Percentiles rank a stretch among this genome's conserved stretches.
phyloP scores from a whole-genome alignment of 148 eudicot species.

The Rhododendron griersonianum region DNA sequence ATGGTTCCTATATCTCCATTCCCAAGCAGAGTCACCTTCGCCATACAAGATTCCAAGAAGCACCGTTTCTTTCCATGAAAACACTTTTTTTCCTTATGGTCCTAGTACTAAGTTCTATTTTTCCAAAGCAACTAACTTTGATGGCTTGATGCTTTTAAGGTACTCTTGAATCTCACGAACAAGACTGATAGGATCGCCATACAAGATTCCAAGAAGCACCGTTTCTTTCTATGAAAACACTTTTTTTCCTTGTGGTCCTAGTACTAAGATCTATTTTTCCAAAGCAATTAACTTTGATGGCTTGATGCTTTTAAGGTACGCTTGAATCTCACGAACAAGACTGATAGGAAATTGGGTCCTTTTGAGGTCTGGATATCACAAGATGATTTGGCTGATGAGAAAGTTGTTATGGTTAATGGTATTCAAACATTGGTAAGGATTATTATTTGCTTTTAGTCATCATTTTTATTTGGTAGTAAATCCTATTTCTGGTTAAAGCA shows the following conservation, averaged over 20 bases:
- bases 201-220: background rate
- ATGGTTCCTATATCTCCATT: background rate
- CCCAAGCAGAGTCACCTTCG: background rate
- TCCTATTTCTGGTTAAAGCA: background rate
- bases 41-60: background rate
- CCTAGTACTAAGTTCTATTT: background rate
- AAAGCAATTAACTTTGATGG: background rate
- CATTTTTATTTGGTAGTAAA: background rate
- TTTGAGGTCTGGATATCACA: slow-evolving; percentile 79
- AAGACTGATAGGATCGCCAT: slow-evolving; percentile 54
- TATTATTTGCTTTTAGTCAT: slow-evolving; percentile 3
- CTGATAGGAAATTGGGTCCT: slow-evolving; percentile 81
- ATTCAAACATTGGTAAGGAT: slow-evolving; percentile 66
- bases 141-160: slow-evolving; percentile 36
- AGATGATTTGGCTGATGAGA: slow-evolving; percentile 60
- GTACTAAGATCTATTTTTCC: background rate
- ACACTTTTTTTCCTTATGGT: background rate
- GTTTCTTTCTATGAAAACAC: background rate
- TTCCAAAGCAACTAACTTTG: background rate
- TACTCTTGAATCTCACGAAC: slow-evolving; percentile 66
- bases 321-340: slow-evolving; percentile 74
- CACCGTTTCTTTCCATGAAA: background rate
- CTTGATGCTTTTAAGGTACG: slow-evolving; percentile 45
- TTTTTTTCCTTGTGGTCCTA: background rate
- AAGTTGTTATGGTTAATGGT: slow-evolving; percentile 82